Percentiles rank a stretch among this genome's conserved stretches.
Evolutionary conservation across 179 eudicot species (phyloP).

Genomic region (Spergularia azorica): DNA sequence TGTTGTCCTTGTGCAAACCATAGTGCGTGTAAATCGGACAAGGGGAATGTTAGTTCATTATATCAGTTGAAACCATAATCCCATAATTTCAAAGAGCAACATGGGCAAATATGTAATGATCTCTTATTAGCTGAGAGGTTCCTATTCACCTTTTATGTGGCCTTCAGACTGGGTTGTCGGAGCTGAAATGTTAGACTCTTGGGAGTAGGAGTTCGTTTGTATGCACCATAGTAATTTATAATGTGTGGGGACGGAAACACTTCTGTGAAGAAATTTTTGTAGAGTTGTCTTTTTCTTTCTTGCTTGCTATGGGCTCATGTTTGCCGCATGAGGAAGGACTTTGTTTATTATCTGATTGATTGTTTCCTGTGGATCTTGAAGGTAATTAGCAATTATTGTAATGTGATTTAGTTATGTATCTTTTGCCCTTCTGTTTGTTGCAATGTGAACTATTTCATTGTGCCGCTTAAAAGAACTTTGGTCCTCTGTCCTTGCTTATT

Average conservation of each 20-base stretch:
- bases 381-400: not conserved
- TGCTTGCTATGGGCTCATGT: not conserved
- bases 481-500: not conserved
- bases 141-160: not conserved
- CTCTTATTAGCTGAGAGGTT: not conserved
- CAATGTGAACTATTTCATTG: not conserved
- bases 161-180: not conserved
- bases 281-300: not conserved
- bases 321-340: not conserved
- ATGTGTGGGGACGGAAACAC: not conserved
- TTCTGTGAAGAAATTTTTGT: not conserved
- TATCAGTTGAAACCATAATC: not conserved
- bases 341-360: not conserved
- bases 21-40: not conserved
- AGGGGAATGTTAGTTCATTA: not conserved
- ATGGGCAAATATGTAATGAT: not conserved
- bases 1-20: not conserved
- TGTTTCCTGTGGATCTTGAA: not conserved
- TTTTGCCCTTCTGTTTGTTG: not conserved
- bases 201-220: not conserved
- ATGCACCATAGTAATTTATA: not conserved
- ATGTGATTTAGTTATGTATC: not conserved
- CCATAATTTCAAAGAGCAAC: not conserved
- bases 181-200: not conserved
- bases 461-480: constrained; percentile 3